Percentiles rank a stretch among this genome's conserved stretches.
These are phyloP conservation scores for Lojkania enalia DNA, from an alignment of 2,329 filamentous ascomycete genomes.

Conservation along the genomic window DNA sequence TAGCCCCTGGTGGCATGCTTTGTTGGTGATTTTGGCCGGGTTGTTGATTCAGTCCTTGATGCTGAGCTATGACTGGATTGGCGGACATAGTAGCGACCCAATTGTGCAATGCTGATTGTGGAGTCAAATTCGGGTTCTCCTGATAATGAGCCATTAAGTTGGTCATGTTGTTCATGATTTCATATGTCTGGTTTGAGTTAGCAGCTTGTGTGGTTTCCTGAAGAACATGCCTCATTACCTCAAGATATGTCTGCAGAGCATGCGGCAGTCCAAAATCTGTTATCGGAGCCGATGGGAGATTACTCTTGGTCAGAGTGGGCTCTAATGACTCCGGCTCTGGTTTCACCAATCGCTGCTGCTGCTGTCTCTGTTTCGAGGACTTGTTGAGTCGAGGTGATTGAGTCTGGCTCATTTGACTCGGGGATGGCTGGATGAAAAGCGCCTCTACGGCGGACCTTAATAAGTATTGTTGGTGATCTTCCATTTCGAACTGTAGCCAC, in stretches of 20 bases:
- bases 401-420: conserved; percentile 54
- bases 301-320: conserved; percentile 49
- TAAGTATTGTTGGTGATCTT: conserved; percentile 79
- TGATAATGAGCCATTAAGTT: conserved; percentile 62
- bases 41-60: conserved; percentile 26
- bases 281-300: conserved; percentile 51
- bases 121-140: conserved; percentile 55
- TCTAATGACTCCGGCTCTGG: conserved; percentile 27
- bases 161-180: conserved; percentile 67
- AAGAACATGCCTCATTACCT: conserved; percentile 62
- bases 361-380: conserved; percentile 57
- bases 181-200: conserved; percentile 58
- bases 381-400: conserved; percentile 59
- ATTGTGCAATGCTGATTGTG: conserved; percentile 58
- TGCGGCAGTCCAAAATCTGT: conserved; percentile 59
- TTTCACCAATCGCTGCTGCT: conserved; percentile 48
- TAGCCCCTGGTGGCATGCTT: conserved; percentile 33
- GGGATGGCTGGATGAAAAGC: conserved; percentile 51
- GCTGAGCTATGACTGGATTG: conserved; percentile 25
- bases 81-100: conserved; percentile 50
- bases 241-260: conserved; percentile 62
- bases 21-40: conserved; percentile 25
- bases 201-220: conserved; percentile 18
- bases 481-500: conserved; percentile 78
- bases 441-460: conserved; percentile 64